Evolutionary conservation across 1,284 basidiomycete species (phyloP), one percentile per base, ranked within the genome.

Genomic region (Rhodotorula sp.): DNA sequence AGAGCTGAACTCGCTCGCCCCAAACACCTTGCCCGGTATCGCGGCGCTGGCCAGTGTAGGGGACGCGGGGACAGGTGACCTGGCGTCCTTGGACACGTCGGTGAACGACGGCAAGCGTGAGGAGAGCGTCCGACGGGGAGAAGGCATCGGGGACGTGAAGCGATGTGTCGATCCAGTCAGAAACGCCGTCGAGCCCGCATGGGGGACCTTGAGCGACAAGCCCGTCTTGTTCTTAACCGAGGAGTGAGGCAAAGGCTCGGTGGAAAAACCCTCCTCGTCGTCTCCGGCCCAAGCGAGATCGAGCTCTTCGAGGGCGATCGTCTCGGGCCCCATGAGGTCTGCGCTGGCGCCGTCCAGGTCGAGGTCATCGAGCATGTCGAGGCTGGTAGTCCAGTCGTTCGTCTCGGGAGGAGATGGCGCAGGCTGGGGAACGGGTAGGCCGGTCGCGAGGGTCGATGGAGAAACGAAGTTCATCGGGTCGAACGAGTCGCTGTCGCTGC

Each of bases 231-330:
- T 49, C 48, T 24, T 42, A 12, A 10, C 37, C 37, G 37, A 42
- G 10, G 37, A 42, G 10, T 14, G 37, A 12, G 64, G 26, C 18
- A 37, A n/a, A 18, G 49, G 30, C 33, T 51, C 24, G 30, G 57
- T 42, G 6, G 42, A 24, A 24, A 42, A 8, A 7, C 15, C 54
- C 22, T 70, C 72, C n/a, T 74, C 70, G 6, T 68, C 70, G 29
- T 63, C 66, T 6, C 68, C 66, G 3, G 72, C 55, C 74, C 74
- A 75, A 1, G 74, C 74, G 29, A 75, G 64, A 55, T 75, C 74
- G 42, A 75, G 67, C 63, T 75, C 71, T 22, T 73, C 71, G 14
- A 75, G 62, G 4, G 69, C 74, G 33, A 75, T 66, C 42, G 54
- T 62, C 58, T 75, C 74, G n/a, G 74, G 74, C 24, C 62, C 74